Percentiles rank a stretch among this genome's conserved stretches.
Evolutionary conservation across 2,329 filamentous ascomycete genomes (phyloP).

Genomic region (Aspergillus terreus): DNA sequence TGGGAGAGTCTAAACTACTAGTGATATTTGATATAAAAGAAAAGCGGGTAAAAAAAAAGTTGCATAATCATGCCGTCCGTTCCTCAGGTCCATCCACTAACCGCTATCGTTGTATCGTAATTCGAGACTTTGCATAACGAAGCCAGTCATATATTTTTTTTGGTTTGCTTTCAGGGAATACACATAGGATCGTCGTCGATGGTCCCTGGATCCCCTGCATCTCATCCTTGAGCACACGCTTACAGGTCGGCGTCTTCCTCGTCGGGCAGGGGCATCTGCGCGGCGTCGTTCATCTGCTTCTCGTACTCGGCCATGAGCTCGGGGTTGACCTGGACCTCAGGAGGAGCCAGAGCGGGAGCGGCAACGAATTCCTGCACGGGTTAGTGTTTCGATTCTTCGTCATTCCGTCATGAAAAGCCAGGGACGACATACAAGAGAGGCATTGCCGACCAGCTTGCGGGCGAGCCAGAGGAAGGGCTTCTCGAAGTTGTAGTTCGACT

Average conservation of each 20-base stretch:
- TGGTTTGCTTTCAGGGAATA: constrained; percentile 7
- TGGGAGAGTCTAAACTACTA: constrained; percentile 23
- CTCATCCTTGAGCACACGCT: constrained; percentile 19
- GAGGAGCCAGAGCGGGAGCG: constrained; percentile 87
- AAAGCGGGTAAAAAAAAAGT: constrained; percentile 12
- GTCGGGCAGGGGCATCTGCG: constrained; percentile 80
- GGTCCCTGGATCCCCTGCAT: constrained; percentile 5
- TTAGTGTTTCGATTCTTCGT: constrained; percentile 16
- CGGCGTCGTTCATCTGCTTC: constrained; percentile 82
- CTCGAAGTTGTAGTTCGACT: constrained; percentile 99
- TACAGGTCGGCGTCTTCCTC: constrained; percentile 74
- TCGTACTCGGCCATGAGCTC: constrained; percentile 76
- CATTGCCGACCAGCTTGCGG: constrained; percentile 96
- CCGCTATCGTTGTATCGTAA: constrained; percentile 38
- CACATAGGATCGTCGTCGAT: constrained; percentile 6
- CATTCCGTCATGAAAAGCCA: constrained; percentile 16
- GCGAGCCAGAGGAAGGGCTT: constrained; percentile 99
- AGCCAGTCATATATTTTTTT: constrained; percentile 9
- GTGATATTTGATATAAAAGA: constrained; percentile 25
- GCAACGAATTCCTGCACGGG: constrained; percentile 82
- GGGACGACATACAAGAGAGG: constrained; percentile 64
- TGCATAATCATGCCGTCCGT: constrained; percentile 33
- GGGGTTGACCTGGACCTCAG: constrained; percentile 85
- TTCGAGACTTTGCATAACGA: constrained; percentile 26
- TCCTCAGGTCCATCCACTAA: constrained; percentile 28